Evolutionary conservation across 1,284 basidiomycete genomes (phyloP).

Genomic region (Moesziomyces globuligerus): DNA sequence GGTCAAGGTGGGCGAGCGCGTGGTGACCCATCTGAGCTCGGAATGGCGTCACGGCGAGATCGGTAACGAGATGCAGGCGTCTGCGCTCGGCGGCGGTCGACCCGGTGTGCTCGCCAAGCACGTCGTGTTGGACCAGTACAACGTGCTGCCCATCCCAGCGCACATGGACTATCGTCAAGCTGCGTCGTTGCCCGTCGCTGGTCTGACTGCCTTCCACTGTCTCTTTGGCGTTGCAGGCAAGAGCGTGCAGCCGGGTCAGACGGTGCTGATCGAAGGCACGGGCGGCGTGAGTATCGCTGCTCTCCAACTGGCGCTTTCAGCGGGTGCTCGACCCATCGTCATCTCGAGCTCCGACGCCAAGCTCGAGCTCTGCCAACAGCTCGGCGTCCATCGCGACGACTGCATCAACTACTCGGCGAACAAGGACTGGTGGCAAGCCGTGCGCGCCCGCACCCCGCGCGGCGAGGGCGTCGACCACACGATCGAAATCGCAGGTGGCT

Average conservation of each 20-base stretch:
- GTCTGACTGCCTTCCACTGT: slow-evolving; percentile 41
- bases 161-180: slow-evolving; percentile 33
- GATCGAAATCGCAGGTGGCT: slow-evolving; percentile 44
- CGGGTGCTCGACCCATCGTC: slow-evolving; percentile 42
- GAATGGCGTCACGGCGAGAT: slow-evolving; percentile 38
- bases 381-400: slow-evolving; percentile 20
- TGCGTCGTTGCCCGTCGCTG: slow-evolving; percentile 28
- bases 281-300: slow-evolving; percentile 43
- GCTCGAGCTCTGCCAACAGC: slow-evolving; percentile 18
- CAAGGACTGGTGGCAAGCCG: slow-evolving; percentile 23
- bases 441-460: slow-evolving; percentile 18
- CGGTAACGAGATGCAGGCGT: slow-evolving; percentile 38
- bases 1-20: slow-evolving; percentile 23
- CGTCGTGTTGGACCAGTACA: slow-evolving; percentile 30
- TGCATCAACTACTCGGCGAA: slow-evolving; percentile 42
- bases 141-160: slow-evolving; percentile 34
- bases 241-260: slow-evolving; percentile 38
- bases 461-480: slow-evolving; percentile 34
- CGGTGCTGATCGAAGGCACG: slow-evolving; percentile 37
- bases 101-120: slow-evolving; percentile 29
- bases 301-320: slow-evolving; percentile 29
- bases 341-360: slow-evolving; percentile 38
- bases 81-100: slow-evolving; percentile 26
- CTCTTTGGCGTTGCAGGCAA: slow-evolving; percentile 23
- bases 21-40: slow-evolving; percentile 32